Base-by-base conservation (phyloP, 2,329 filamentous ascomycete genomes). In the Westerdykella aurantiaca region DNA sequence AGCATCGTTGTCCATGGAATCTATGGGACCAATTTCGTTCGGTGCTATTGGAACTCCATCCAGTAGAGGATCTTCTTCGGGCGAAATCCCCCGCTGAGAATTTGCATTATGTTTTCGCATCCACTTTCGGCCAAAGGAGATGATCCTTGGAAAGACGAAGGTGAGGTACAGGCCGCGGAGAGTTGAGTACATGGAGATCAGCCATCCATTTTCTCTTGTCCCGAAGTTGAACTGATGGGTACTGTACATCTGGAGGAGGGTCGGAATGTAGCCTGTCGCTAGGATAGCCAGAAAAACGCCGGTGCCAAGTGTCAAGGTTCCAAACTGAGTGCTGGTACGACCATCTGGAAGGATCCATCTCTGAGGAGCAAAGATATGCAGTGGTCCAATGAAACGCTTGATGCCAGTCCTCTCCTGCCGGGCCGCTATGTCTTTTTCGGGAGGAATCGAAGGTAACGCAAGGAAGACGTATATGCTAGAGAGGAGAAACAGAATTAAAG, bases 221-320 rank as follows among this genome's bases (percentile, higher is more conserved):
- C 67, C 67, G 42, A 75, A 75, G 6, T 59, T 60, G 45, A 73
- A 72, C 2, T 66, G 58, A 21, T 72, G 66, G 0, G 72, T 74
- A 5, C 69, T 63, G 51, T 72, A 75, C 66, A 75, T 71, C 43
- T 75, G 72, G 0, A 75, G 63, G 10, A 87, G 66, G 0, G 79
- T 71, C 0, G 81, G 79, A 0, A 83, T 81, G 44, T 85, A 87
- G 1, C 81, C 82, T 0, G 83, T 86, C 0, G 83, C 82, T 1
- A 86, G 71, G 57, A 86, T 81, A 0, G 79, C 82, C 0, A 84
- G 64, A 46, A 85, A 87, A 2, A 85, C 81, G 1, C 83, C 83
- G 0, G 72, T 66, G 16, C 80, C 83, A 3, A 87, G 73, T 1
- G 85, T 76, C 3, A 83, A 64, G 0, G 84, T 73, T 1, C 83